These are phyloP conservation scores for Primulina tabacum DNA, from an alignment of 257 asterid genomes.

Conservation along the genomic window DNA sequence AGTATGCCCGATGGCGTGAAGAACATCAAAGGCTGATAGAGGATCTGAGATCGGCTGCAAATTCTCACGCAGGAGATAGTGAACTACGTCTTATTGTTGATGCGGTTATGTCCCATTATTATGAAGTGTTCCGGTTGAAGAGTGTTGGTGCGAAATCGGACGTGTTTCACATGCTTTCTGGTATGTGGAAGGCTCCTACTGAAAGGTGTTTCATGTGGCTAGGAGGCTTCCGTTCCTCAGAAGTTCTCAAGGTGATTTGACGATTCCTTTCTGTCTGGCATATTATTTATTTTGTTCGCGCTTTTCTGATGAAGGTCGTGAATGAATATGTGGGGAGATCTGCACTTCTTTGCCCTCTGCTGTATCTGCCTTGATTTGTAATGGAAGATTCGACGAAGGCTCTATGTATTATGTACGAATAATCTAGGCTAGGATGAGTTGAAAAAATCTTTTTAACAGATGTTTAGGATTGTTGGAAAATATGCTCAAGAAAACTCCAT, in stretches of 20 bases:
- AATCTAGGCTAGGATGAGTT: no score
- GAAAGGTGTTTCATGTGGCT: slow-evolving; percentile 98
- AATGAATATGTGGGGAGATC: no score
- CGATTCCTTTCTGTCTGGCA: neutral
- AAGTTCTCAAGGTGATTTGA: slow-evolving; percentile 67
- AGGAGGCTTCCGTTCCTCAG: slow-evolving; percentile 93
- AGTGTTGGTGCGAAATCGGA: slow-evolving; percentile 62
- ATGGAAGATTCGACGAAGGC: no score
- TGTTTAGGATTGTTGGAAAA: neutral
- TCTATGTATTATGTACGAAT: neutral
- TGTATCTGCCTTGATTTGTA: no score
- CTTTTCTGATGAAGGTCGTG: neutral
- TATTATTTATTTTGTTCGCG: neutral
- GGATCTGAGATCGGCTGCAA: slow-evolving; percentile 71
- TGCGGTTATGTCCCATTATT: slow-evolving; percentile 79
- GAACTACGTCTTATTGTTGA: slow-evolving; percentile 70
- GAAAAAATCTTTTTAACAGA: neutral
- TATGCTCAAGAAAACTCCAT: neutral
- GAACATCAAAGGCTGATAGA: slow-evolving; percentile 64
- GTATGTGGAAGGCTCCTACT: slow-evolving; percentile 93
- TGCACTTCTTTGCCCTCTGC: no score
- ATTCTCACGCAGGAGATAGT: slow-evolving; percentile 50
- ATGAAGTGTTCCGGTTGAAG: slow-evolving; percentile 66
- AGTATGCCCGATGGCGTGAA: slow-evolving; percentile 81
- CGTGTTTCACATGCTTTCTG: slow-evolving; percentile 86